Base-by-base conservation (phyloP, 306 rosid species). In the Oxytropis ochrocephala region DNA sequence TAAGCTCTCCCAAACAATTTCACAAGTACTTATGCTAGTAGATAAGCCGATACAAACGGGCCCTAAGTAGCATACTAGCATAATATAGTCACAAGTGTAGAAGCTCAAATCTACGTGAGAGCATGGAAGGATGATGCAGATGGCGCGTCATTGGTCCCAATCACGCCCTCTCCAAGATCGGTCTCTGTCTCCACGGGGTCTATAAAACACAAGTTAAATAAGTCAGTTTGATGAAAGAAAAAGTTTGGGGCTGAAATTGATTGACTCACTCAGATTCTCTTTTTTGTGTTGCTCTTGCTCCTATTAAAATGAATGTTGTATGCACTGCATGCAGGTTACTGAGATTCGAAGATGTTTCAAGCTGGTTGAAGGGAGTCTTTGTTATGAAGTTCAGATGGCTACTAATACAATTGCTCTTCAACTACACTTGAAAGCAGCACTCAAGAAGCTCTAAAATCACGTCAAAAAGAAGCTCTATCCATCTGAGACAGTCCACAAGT, bases 361-460 rank as follows among this genome's bases (percentile, higher is more conserved):
- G 81, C 32, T 89, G 18, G 84, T 77, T 75, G 89, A 85, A 50
- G 91, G 80, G 53, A 75, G 58, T 51, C 82, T 91, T 64, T 68
- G 83, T 46, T 91, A 91, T 53, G 88, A 78, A 27, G 90, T 91
- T 85, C 80, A 85, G 76, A 87, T 91, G 94, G 90, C 97, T 64
- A 91, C 97, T 38, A 72, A 83, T 73, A 60, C 75, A 58, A 72
- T 84, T 12, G 62, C 77, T 55, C 91, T 91, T 64, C 82, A 82
- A 75, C 89, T 91, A 21, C 96, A 89, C 79, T 61, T 91, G 17
- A 87, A 89, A 84, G 97, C 96, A 30, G 44, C 70, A 5, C 82
- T 91, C 69, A 79, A 83, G 74, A 91, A 76, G 80, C 78, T 84
- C 65, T 81, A 75, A 87, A 35, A 24, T 24, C 29, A 24, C 29